A percentile compares a stretch with the other conserved stretches of the same genome.
phyloP scores from a whole-genome alignment of 192 early-diverging fungal genomes.

The Coemansia sp. region DNA sequence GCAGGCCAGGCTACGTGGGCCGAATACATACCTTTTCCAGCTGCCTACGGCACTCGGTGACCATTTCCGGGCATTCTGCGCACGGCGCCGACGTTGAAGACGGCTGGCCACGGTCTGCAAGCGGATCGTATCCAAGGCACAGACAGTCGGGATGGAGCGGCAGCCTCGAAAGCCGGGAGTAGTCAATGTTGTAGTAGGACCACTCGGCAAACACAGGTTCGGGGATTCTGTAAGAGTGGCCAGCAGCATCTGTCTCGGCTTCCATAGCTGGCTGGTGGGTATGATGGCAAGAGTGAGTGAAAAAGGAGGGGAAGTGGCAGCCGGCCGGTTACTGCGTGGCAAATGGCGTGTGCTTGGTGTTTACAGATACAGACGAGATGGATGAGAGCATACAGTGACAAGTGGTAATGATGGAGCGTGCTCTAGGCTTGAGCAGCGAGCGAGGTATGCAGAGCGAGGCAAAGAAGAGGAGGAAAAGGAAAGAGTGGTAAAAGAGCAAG shows the following conservation, averaged over 20 bases:
- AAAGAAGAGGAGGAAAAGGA: background rate
- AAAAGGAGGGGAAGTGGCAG: background rate
- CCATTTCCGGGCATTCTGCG: conserved; percentile 25
- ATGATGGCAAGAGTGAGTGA: background rate
- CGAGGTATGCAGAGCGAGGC: background rate
- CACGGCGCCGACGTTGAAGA: background rate
- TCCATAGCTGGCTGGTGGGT: background rate
- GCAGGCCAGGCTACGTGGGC: background rate
- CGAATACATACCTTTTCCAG: conserved; percentile 40
- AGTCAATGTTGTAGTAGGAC: conserved; percentile 47
- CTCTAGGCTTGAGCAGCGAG: background rate
- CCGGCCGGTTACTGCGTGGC: background rate
- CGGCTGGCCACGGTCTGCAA: background rate
- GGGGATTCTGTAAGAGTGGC: conserved; percentile 21
- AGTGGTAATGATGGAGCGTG: background rate
- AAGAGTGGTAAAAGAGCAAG: background rate
- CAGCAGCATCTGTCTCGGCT: background rate
- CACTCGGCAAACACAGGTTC: conserved; percentile 51
- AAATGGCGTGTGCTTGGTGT: background rate
- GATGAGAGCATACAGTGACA: background rate
- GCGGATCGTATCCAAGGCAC: conserved; percentile 4
- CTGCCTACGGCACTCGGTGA: conserved; percentile 19
- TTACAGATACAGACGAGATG: background rate
- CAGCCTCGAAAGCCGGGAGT: conserved; percentile 17
- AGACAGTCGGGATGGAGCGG: conserved; percentile 13